These are phyloP conservation scores for Hyaloscypha variabilis DNA, from an alignment of 495 filamentous ascomycete genomes.

Conservation along the genomic window DNA sequence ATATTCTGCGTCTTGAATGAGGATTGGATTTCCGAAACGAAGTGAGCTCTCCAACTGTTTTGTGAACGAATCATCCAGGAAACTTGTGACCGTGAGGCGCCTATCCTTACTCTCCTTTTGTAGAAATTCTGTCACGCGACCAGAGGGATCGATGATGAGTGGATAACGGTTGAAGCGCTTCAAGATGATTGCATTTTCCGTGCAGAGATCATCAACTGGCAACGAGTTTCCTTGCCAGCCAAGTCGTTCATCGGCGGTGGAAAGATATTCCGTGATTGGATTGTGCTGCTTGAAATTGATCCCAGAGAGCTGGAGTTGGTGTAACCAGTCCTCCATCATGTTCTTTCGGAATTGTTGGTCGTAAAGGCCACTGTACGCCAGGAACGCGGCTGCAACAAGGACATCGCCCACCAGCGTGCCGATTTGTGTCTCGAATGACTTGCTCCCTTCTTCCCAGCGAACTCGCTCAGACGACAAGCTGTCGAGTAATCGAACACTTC, in stretches of 20 bases:
- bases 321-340: conserved; percentile 96
- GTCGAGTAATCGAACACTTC: conserved; percentile 91
- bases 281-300: conserved; percentile 93
- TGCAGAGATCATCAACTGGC: conserved; percentile 98
- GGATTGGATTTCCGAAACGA: conserved; percentile 96
- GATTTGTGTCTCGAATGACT: conserved; percentile 97
- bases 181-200: conserved; percentile 96
- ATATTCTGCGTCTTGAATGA: conserved; percentile 98
- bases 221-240: conserved; percentile 94
- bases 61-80: conserved; percentile 96
- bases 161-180: conserved; percentile 98
- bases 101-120: conserved; percentile 92
- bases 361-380: conserved; percentile 97
- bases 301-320: conserved; percentile 86
- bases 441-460: conserved; percentile 96
- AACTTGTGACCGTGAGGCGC: conserved; percentile 94
- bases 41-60: conserved; percentile 96
- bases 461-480: conserved; percentile 90
- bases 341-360: conserved; percentile 97
- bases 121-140: conserved; percentile 90
- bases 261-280: conserved; percentile 94
- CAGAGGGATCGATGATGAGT: conserved; percentile 96
- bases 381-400: conserved; percentile 89
- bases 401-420: conserved; percentile 95
- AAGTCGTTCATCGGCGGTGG: conserved; percentile 92